Percentiles rank a stretch among this genome's conserved stretches.
Evolutionary conservation across 306 rosid species (phyloP).

Genomic region (Lablab purpureus): DNA sequence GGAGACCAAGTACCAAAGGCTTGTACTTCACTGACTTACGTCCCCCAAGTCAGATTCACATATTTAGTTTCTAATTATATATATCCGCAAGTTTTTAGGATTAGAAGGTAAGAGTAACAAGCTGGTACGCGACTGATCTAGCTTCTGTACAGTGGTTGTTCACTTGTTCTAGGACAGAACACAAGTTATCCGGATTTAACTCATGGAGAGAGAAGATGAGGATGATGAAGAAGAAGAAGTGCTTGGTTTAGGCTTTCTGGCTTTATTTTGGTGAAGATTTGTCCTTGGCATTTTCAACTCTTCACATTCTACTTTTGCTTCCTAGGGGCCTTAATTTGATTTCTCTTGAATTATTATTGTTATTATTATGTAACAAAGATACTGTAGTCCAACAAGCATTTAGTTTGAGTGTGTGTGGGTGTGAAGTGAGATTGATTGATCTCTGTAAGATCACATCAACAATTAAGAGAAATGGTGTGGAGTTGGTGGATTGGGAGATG

Average conservation of each 20-base stretch:
- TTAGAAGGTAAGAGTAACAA: constrained; percentile 45
- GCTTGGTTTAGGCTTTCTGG: constrained; percentile 53
- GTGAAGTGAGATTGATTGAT: constrained; percentile 49
- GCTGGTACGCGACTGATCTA: constrained; percentile 60
- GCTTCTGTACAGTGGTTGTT: constrained; percentile 67
- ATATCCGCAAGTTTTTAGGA: constrained; percentile 51
- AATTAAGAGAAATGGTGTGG: constrained; percentile 60
- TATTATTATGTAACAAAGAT: constrained; percentile 48
- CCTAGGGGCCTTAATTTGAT: constrained; percentile 27
- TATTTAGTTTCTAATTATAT: constrained; percentile 43
- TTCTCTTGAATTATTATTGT: constrained; percentile 44
- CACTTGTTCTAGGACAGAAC: constrained; percentile 53
- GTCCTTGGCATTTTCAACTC: constrained; percentile 35
- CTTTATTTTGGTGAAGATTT: constrained; percentile 46
- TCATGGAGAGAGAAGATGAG: constrained; percentile 34
- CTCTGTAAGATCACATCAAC: constrained; percentile 50
- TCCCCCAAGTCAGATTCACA: constrained; percentile 33
- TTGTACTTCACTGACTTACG: constrained; percentile 63
- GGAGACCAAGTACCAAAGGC: constrained; percentile 77
- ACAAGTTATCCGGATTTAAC: constrained; percentile 50
- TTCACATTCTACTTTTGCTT: constrained; percentile 58
- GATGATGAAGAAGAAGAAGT: constrained; percentile 23
- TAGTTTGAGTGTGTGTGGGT: constrained; percentile 43
- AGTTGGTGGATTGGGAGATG: constrained; percentile 71
- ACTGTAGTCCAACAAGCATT: constrained; percentile 51